Base-by-base conservation (phyloP, 2,329 filamentous ascomycete species). In the Ceratocystis cacaofunesta region DNA sequence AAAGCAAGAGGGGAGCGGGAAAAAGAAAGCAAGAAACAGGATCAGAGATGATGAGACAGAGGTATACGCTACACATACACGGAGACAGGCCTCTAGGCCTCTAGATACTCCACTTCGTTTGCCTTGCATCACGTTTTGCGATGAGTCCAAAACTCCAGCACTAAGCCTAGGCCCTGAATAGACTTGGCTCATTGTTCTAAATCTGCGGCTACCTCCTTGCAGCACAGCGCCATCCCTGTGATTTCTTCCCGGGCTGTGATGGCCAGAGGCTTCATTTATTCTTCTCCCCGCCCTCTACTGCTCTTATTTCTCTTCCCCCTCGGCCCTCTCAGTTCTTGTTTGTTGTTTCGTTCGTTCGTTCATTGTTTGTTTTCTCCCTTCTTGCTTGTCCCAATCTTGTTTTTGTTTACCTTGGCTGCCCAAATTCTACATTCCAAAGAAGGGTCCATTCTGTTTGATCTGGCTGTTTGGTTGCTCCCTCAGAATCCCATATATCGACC, bases 201-300 rank as follows among this genome's bases (percentile, higher is more conserved):
- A 19, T 36, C 55, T 30, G 30, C 28, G 28, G 19, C n/a, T n/a
- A 10, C 55, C 55, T 58, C 55, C 55, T 58, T 58, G 25, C 55
- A 58, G 55, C 12, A 36, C 28, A 58, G n/a, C 28, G 12, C 7
- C 55, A 32, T 58, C 55, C 55, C 55, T 58, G 17, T n/a, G 55
- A 15, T 36, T 32, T n/a, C 32, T 58, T 12, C 36, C 55, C 55
- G 17, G 15, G 6, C 52, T 19, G 28, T 58, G 36, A 41, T 41
- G 52, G 12, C 52, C 52, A 58, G 55, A 58, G 32, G 28, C 55
- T 58, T 58, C 28, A 58, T 58, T 58, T 58, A 44, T 25, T 17
- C 36, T 44, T 64, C 50, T 44, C 57, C 36, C 60, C n/a, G 52
- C 63, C 63, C 63, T 64, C 60, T 46, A 7, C 22, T 41, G 12